Percentiles rank a stretch among this genome's conserved stretches.
These are phyloP conservation scores for Viola odorata DNA, from an alignment of 345 rosid genomes.

Conservation along the genomic window DNA sequence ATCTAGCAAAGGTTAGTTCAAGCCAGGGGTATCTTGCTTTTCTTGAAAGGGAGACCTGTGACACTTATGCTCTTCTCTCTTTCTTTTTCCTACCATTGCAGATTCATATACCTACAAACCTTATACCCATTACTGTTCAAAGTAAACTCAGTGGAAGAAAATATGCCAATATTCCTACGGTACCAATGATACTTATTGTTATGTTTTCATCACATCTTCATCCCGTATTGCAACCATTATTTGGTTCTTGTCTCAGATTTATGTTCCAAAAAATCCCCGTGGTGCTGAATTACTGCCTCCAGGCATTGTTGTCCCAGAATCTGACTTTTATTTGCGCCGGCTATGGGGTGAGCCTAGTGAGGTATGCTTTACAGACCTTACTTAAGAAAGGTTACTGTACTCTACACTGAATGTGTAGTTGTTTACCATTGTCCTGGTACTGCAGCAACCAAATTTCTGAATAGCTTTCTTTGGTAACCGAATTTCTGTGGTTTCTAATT, in stretches of 20 bases:
- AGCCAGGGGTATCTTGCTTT: conserved; percentile 6
- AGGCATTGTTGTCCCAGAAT: conserved; percentile 68
- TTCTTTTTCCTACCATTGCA: conserved; percentile 30
- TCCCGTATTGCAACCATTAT: background rate
- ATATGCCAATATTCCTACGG: conserved; percentile 41
- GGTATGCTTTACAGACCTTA: conserved; percentile 35
- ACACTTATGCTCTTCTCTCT: conserved; percentile 11
- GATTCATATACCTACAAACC: conserved; percentile 58
- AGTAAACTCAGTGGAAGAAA: conserved; percentile 24
- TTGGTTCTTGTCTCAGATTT: conserved; percentile 45
- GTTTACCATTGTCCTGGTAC: no score
- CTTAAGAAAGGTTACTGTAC: background rate
- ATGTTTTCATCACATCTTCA: background rate
- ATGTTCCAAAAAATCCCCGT: conserved; percentile 78
- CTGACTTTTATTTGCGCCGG: conserved; percentile 78
- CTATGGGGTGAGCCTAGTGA: conserved; percentile 96
- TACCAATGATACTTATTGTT: conserved; percentile 6
- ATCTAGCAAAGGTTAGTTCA: conserved; percentile 54
- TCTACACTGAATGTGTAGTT: no score
- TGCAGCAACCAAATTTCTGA: no score
- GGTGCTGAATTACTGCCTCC: conserved; percentile 95
- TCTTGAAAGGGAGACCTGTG: background rate
- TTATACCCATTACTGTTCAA: conserved; percentile 32
- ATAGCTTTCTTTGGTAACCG: no score
- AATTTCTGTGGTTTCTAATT: no score